These are phyloP conservation scores for Pseudozyma flocculosa DNA, from an alignment of 1,284 basidiomycete genomes.

Conservation along the genomic window DNA sequence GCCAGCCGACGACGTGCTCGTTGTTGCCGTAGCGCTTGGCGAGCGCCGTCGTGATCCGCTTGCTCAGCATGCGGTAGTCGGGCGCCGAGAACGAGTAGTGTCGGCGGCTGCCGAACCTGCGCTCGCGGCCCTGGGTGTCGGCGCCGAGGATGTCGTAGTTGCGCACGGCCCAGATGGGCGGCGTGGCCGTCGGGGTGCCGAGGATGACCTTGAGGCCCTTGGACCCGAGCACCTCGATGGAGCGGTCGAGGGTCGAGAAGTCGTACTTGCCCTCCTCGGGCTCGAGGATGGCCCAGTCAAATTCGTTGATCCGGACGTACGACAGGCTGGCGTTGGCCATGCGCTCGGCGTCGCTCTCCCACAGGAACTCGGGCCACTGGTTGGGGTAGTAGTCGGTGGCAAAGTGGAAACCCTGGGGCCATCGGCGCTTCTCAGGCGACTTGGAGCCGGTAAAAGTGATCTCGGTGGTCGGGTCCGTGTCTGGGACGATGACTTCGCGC, in stretches of 20 bases:
- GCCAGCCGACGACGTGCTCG: conserved; percentile 24
- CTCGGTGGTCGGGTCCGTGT: conserved; percentile 11
- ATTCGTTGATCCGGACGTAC: conserved; percentile 38
- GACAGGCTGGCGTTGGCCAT: conserved; percentile 31
- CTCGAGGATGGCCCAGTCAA: conserved; percentile 40
- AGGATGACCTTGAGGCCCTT: conserved; percentile 41
- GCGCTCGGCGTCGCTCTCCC: conserved; percentile 23
- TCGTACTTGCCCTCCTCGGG: conserved; percentile 33
- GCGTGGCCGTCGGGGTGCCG: conserved; percentile 34
- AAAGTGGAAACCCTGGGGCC: conserved; percentile 28
- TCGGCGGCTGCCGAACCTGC: conserved; percentile 28
- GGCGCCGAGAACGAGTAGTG: conserved; percentile 31
- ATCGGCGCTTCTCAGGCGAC: conserved; percentile 10
- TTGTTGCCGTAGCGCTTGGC: conserved; percentile 33
- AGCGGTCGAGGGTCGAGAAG: conserved; percentile 24
- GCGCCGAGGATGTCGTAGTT: conserved; percentile 38
- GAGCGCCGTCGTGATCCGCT: conserved; percentile 26
- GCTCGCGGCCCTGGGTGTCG: conserved; percentile 17
- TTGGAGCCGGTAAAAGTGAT: conserved; percentile 7
- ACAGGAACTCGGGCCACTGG: conserved; percentile 31
- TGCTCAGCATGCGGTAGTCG: conserved; percentile 30
- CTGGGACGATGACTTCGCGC: conserved; percentile 91
- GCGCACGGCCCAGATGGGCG: conserved; percentile 35
- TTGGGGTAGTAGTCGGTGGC: conserved; percentile 43
- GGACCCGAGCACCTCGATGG: conserved; percentile 20